Percentiles rank a stretch among this genome's conserved stretches.
phyloP scores from a whole-genome alignment of 139 green algal genomes.

The Chlorella vulgaris region DNA sequence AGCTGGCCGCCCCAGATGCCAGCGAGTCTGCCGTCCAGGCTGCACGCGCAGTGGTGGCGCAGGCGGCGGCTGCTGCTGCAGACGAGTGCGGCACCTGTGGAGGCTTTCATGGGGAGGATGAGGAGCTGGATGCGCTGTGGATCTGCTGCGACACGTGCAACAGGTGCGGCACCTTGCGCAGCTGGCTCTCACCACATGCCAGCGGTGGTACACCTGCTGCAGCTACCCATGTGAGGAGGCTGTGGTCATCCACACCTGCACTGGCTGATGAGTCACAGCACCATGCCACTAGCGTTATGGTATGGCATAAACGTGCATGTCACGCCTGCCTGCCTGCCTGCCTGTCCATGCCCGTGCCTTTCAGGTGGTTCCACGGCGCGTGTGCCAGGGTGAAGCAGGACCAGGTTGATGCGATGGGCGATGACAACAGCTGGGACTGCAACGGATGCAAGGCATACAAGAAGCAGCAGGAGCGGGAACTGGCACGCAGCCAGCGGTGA shows the following conservation, averaged over 20 bases:
- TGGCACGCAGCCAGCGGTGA: constrained; percentile 25
- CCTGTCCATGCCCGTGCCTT: background rate
- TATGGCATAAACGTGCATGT: no score
- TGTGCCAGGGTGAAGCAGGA: constrained; percentile 38
- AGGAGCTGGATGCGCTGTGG: constrained; percentile 47
- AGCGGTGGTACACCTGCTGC: no score
- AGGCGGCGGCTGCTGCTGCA: constrained; percentile 25
- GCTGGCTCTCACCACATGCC: background rate
- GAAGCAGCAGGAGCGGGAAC: constrained; percentile 21
- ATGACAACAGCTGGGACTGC: constrained; percentile 39
- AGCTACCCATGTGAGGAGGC: no score
- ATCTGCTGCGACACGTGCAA: constrained; percentile 58
- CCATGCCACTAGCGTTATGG: no score
- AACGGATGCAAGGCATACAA: constrained; percentile 22
- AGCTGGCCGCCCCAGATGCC: constrained; percentile 12
- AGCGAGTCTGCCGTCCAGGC: background rate
- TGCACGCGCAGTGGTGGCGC: constrained; percentile 15
- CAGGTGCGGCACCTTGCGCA: background rate
- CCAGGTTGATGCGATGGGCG: constrained; percentile 24
- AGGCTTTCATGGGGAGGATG: constrained; percentile 32
- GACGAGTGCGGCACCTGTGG: constrained; percentile 52
- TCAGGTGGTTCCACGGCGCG: constrained; percentile 49
- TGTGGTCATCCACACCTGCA: no score
- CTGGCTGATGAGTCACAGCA: no score
- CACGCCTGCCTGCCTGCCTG: background rate